Evolutionary conservation across 306 rosid species (phyloP).

Genomic region (Begonia loranthoides): DNA sequence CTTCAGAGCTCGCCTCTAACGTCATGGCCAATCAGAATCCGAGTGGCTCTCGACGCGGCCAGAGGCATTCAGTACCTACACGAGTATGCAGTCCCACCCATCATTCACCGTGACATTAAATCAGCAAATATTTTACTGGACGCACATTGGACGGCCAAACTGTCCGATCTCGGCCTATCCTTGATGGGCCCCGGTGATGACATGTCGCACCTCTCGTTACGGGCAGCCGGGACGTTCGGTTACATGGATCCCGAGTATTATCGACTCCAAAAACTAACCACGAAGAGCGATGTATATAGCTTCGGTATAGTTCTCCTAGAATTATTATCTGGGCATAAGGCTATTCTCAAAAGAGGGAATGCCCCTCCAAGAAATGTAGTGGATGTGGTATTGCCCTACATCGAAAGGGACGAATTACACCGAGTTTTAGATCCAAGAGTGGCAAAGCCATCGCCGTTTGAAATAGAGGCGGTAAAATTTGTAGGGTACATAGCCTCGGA

Average conservation of each 20-base stretch:
- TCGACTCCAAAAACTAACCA: conserved; percentile 49
- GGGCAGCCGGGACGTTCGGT: conserved; percentile 66
- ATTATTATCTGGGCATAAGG: conserved; percentile 45
- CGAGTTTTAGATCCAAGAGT: conserved; percentile 54
- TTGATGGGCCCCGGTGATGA: conserved; percentile 51
- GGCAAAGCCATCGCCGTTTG: conserved; percentile 66
- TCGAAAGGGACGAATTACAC: conserved; percentile 60
- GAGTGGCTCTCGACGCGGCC: conserved; percentile 62
- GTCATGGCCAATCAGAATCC: conserved; percentile 42
- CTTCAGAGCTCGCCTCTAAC: conserved; percentile 18
- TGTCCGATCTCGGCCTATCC: conserved; percentile 65
- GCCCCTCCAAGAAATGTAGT: conserved; percentile 77
- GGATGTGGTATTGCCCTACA: conserved; percentile 55
- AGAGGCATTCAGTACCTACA: conserved; percentile 66
- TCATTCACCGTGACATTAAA: conserved; percentile 72
- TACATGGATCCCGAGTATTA: conserved; percentile 94
- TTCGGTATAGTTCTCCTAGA: conserved; percentile 69
- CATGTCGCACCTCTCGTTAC: conserved; percentile 33
- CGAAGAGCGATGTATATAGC: conserved; percentile 83
- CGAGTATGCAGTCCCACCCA: conserved; percentile 38
- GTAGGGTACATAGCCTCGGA: conserved; percentile 76
- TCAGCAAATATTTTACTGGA: conserved; percentile 60
- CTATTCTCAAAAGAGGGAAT: conserved; percentile 52
- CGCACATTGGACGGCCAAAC: conserved; percentile 36
- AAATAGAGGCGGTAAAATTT: conserved; percentile 62